A percentile compares a stretch with the other conserved stretches of the same genome.
phyloP scores from a whole-genome alignment of 208 protist species.

The Trichomonas vaginalis region DNA sequence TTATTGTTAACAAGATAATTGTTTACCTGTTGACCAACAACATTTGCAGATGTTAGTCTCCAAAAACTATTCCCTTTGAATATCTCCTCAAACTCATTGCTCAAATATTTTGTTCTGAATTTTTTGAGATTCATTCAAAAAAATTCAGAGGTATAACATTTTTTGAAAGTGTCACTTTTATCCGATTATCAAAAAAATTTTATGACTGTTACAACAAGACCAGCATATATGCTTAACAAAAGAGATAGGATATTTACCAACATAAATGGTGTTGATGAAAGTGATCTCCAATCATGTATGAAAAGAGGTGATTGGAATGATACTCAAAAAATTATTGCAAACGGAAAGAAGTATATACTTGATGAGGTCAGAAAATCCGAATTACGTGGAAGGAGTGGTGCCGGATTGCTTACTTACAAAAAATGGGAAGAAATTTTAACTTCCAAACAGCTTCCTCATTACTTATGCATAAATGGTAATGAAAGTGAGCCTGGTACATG shows the following conservation, averaged over 20 bases:
- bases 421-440: slow-evolving; percentile 97
- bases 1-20: no score
- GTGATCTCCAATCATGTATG: slow-evolving; percentile 58
- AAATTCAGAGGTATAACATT: no score
- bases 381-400: slow-evolving; percentile 84
- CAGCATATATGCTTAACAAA: slow-evolving; percentile 60
- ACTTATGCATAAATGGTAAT: slow-evolving; percentile 95
- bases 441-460: slow-evolving; percentile 58
- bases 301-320: slow-evolving; percentile 82
- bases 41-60: no score
- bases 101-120: no score
- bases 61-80: no score
- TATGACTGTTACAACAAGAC: no score
- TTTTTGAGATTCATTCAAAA: no score
- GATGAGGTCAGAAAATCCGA: slow-evolving; percentile 74
- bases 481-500: slow-evolving; percentile 95
- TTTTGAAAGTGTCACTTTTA: no score
- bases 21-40: no score
- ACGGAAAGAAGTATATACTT: slow-evolving; percentile 85
- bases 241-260: slow-evolving; percentile 94
- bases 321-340: slow-evolving; percentile 81
- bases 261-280: slow-evolving; percentile 81
- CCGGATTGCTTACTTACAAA: slow-evolving; percentile 89
- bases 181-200: no score
- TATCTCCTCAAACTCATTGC: no score